Conservation (phyloP, 495 filamentous ascomycete genomes). For the Neurospora pannonica region DNA sequence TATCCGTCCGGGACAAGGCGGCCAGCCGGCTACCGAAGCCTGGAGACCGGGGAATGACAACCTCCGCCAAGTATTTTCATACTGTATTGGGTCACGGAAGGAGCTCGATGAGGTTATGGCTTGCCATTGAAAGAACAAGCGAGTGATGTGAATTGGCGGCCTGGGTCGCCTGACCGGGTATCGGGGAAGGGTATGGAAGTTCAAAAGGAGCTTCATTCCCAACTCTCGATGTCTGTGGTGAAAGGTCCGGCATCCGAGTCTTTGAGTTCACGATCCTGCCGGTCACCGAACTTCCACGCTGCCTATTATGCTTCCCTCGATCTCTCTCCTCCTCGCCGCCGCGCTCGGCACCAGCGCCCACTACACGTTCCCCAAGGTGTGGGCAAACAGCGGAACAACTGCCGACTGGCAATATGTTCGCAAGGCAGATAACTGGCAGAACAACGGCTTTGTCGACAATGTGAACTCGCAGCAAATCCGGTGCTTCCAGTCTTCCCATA, state of each 20-base stretch:
- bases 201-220: neutral
- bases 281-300: neutral
- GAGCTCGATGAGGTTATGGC: neutral
- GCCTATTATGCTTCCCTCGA: slow-evolving; percentile 11
- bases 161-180: neutral
- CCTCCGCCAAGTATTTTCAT: neutral
- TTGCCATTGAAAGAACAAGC: neutral
- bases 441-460: slow-evolving; percentile 34
- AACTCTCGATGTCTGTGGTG: neutral
- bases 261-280: neutral
- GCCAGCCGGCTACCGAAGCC: neutral
- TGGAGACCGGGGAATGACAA: neutral
- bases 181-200: neutral
- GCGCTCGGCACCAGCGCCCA: slow-evolving; percentile 17
- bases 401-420: slow-evolving; percentile 31
- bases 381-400: neutral
- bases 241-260: neutral
- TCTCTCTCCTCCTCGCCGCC: slow-evolving; percentile 9
- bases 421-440: slow-evolving; percentile 31
- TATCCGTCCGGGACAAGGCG: neutral
- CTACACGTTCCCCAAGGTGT: slow-evolving; percentile 21
- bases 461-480: slow-evolving; percentile 37
- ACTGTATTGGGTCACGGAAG: neutral
- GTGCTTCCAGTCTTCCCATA: slow-evolving; percentile 30
- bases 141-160: neutral